Evolutionary conservation across 176 grass and related monocot species (phyloP).

Genomic region (Zea luxurians): DNA sequence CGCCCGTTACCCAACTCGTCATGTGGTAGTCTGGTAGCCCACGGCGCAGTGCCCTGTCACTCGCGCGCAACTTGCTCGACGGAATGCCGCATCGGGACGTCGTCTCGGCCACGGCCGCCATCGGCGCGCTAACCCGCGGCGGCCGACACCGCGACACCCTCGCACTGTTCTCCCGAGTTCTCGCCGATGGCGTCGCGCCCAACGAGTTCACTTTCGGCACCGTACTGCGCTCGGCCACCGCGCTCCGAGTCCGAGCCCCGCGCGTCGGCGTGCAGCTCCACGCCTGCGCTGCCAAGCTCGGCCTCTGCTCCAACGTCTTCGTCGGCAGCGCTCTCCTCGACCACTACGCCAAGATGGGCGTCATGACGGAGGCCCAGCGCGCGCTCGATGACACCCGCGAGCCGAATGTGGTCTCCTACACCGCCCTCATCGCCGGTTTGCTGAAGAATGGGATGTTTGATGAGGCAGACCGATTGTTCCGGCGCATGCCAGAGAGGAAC

Average conservation of each 20-base stretch:
- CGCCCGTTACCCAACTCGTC: background rate
- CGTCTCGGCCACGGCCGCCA: conserved; percentile 56
- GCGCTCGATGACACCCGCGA: conserved; percentile 57
- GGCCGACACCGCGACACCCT: conserved; percentile 56
- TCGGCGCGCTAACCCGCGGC: conserved; percentile 52
- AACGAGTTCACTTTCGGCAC: conserved; percentile 92
- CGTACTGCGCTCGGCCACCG: conserved; percentile 55
- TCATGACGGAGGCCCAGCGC: conserved; percentile 51
- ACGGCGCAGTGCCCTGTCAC: background rate
- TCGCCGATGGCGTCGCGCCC: conserved; percentile 42
- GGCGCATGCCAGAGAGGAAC: conserved; percentile 72
- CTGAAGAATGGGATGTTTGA: conserved; percentile 58
- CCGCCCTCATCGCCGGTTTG: conserved; percentile 58
- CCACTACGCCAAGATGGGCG: conserved; percentile 72
- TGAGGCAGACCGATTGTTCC: conserved; percentile 53
- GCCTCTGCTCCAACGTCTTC: conserved; percentile 66
- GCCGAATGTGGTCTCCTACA: conserved; percentile 77
- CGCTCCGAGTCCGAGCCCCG: conserved; percentile 43
- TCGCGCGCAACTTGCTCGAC: conserved; percentile 54
- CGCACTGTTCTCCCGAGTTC: conserved; percentile 48
- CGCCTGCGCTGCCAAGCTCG: conserved; percentile 62
- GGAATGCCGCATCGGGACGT: conserved; percentile 64
- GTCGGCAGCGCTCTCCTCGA: conserved; percentile 82
- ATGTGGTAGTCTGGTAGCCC: background rate
- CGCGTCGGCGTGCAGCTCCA: conserved; percentile 65